phyloP scores from a whole-genome alignment of 2,329 filamentous ascomycete genomes.

The Trichoderma guizhouense region DNA sequence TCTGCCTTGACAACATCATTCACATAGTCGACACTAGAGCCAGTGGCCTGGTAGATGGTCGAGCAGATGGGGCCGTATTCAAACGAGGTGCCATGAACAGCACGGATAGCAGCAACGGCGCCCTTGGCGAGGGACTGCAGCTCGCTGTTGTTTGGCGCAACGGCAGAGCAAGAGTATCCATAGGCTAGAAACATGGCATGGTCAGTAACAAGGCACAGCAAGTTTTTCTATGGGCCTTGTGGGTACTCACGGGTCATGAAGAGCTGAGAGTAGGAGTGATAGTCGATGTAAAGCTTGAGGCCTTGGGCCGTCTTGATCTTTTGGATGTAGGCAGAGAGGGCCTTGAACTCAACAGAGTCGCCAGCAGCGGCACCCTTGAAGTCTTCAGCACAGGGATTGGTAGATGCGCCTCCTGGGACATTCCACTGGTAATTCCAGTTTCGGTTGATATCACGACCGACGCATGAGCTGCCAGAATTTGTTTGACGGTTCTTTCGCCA shows the following conservation, averaged over 20 bases:
- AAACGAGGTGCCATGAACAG: conserved; percentile 39
- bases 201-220: conserved; percentile 21
- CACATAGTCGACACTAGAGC: conserved; percentile 45
- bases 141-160: conserved; percentile 44
- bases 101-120: conserved; percentile 48
- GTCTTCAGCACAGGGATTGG: conserved; percentile 48
- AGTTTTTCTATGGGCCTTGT: conserved; percentile 31
- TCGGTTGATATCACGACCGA: conserved; percentile 57
- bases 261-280: conserved; percentile 61
- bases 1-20: conserved; percentile 41
- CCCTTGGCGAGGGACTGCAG: conserved; percentile 48
- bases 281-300: conserved; percentile 61
- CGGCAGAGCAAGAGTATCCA: conserved; percentile 54
- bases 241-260: conserved; percentile 58
- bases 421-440: conserved; percentile 58
- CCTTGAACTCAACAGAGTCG: conserved; percentile 51
- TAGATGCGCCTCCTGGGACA: conserved; percentile 47
- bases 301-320: conserved; percentile 40
- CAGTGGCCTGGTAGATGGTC: conserved; percentile 58
- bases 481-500: conserved; percentile 60
- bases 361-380: conserved; percentile 44
- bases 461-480: conserved; percentile 38
- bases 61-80: conserved; percentile 52
- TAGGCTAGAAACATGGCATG: conserved; percentile 51
- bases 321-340: conserved; percentile 39